Base-by-base conservation (phyloP, 768 basidiomycete species). In the Podaxis rugospora region DNA sequence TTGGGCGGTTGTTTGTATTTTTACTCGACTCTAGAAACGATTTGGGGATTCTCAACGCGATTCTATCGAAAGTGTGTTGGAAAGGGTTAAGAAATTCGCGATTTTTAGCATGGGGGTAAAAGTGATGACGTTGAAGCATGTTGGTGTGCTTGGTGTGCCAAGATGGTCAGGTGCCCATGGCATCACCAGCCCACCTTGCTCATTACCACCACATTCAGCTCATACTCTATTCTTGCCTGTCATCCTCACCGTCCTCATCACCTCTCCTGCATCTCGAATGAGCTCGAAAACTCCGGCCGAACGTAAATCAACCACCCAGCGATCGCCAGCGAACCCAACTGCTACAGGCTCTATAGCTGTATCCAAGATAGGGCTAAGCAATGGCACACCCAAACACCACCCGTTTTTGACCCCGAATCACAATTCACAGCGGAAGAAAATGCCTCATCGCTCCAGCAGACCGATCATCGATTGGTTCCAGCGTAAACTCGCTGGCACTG, bases 401-500 rank as follows among this genome's bases (percentile, higher is more conserved):
- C 40, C 65, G 57, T 28, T 66, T 61, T 65, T 67, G 61, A 25
- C 62, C 63, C 39, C 65, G 61, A 65, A 68, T 27, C 79, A 79
- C 62, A 63, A 74, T 3, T 66, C 70, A 36, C 81, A 81, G 63
- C 73, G 77, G 59, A 89, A 90, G 77, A 90, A 88, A 70, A 69
- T 83, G 5, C 74, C 86, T 57, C 82, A 84, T 51, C 84, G 88
- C 40, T 84, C 88, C 16, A 89, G 91, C 71, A 90, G 92, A 70
- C 92, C 92, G 7, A 88, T 94, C 66, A 87, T 94, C 67, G 89
- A 91, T 66, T 94, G 92, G 92, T 86, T 94, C 62, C 92, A 93
- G 68, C 85, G 90, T 64, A 94, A 94, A 72, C 79, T 94, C 13
- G 87, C 86, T 37, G 90, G 90, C 25, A 81, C 87, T 21, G 84